phyloP scores from a whole-genome alignment of 2,329 filamentous ascomycete species.

The Apiospora rasikravindrae region DNA sequence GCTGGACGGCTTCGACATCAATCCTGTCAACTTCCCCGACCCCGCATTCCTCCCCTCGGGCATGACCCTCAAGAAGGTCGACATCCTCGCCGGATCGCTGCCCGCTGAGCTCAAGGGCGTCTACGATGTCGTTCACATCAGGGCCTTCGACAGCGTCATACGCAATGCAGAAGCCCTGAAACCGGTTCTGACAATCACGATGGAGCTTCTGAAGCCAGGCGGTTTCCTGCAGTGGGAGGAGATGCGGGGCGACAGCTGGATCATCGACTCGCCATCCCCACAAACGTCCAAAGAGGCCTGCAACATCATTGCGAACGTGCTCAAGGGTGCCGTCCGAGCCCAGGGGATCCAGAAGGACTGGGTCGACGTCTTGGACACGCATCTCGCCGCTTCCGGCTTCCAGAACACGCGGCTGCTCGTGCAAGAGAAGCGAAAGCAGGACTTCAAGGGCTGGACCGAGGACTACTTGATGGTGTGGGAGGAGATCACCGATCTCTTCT shows the following conservation, averaged over 20 bases:
- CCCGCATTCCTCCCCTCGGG: conserved; percentile 25
- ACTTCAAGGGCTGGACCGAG: conserved; percentile 34
- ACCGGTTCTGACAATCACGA: neutral
- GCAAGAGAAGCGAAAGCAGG: conserved; percentile 23
- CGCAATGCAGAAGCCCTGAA: no score
- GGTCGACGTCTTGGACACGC: conserved; percentile 23
- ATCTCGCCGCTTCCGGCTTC: conserved; percentile 17
- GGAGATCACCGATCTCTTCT: conserved; percentile 30
- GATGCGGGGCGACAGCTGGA: conserved; percentile 22
- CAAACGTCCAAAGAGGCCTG: conserved; percentile 22
- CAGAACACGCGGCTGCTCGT: neutral
- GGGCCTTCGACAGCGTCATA: conserved; percentile 27
- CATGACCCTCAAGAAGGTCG: conserved; percentile 27
- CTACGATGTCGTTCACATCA: conserved; percentile 34
- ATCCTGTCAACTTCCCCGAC: conserved; percentile 29
- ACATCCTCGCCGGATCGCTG: conserved; percentile 26
- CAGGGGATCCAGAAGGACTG: conserved; percentile 21
- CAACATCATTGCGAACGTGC: conserved; percentile 25
- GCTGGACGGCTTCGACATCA: conserved; percentile 33
- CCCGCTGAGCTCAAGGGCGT: conserved; percentile 26
- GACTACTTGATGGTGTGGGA: conserved; percentile 35
- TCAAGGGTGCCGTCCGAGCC: conserved; percentile 21
- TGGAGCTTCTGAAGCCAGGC: conserved; percentile 30
- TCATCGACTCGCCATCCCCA: conserved; percentile 21
- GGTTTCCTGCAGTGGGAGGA: conserved; percentile 36